phyloP scores from a whole-genome alignment of 176 grass and related monocot genomes.

The Dendrocalamus sinicus region DNA sequence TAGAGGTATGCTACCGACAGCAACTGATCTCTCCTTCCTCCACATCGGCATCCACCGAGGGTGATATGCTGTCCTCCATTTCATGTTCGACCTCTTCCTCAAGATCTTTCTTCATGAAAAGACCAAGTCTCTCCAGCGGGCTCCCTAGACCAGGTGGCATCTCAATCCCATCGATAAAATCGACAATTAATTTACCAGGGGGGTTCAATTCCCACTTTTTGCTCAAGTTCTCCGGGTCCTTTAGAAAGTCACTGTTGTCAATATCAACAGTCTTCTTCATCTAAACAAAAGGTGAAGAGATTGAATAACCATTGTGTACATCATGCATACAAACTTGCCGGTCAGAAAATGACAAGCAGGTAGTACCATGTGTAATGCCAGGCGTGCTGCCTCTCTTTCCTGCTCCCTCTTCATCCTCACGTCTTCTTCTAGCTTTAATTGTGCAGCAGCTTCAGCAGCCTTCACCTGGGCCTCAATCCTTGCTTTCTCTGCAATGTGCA shows the following conservation, averaged over 20 bases:
- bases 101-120: constrained; percentile 76
- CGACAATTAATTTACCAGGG: constrained; percentile 40
- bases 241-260: constrained; percentile 72
- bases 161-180: constrained; percentile 57
- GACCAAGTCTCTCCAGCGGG: constrained; percentile 70
- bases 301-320: constrained; percentile 17
- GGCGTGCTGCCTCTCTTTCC: constrained; percentile 79
- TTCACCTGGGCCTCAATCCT: constrained; percentile 82
- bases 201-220: constrained; percentile 45
- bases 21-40: constrained; percentile 73
- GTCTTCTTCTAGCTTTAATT: constrained; percentile 67
- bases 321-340: constrained; percentile 31
- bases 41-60: constrained; percentile 43
- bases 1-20: constrained; percentile 31
- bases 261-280: constrained; percentile 93
- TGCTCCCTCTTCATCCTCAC: constrained; percentile 61
- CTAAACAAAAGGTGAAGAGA: constrained; percentile 45
- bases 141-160: constrained; percentile 48
- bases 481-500: constrained; percentile 63
- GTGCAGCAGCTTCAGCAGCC: constrained; percentile 68
- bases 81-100: constrained; percentile 58
- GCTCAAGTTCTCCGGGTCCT: constrained; percentile 66
- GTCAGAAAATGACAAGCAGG: constrained; percentile 11
- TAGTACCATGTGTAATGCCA: constrained; percentile 71
- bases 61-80: constrained; percentile 49